Evolutionary conservation across 73 alveolate genomes (phyloP), one percentile per base, ranked within the genome.

Genomic region (Tetrahymena borealis): DNA sequence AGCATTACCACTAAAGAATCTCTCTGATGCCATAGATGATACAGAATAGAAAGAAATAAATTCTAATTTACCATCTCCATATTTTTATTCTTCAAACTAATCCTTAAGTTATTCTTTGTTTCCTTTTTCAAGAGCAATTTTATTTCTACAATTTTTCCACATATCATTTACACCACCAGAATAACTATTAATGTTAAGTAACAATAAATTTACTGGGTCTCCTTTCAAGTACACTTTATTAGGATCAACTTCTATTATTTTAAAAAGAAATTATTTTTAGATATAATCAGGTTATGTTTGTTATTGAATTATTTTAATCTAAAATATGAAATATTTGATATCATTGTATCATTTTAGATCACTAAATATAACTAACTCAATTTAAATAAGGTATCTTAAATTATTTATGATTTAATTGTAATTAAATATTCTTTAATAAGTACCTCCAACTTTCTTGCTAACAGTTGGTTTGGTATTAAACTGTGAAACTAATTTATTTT

Each of bases 101-200:
- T 91, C 40, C 13, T 93, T 39, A 78, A 85, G 91, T 28, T 90
- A 24, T 11, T 78, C 91, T 60, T 60, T 60, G 28, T 60, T 60
- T 24, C 85, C 85, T 35, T 60, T 60, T 60, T 60, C 85, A 2
- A 60, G 85, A 24, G 85, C 85, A 0, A 60, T 18, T 60, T 60
- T 60, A 33, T 95, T 95, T 39, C 90, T 31, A 13, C 94, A 95
- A 78, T 95, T 90, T 24, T 92, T 93, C 99, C 99, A 98, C 12
- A 98, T 94, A 92, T 97, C 95, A 90, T 94, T 79, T 1, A 97
- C 91, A 12, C 99, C 99, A 0, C 99, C 99, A 96, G 96, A 95
- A 94, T 97, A 97, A 42, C 96, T 94, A 78, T 95, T 96, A 1
- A 97, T 96, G 95, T 98, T 98, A 40, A 97, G 96, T n/a, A 91